Conservation (phyloP, 2,329 filamentous ascomycete species). For the Mycogone perniciosa region DNA sequence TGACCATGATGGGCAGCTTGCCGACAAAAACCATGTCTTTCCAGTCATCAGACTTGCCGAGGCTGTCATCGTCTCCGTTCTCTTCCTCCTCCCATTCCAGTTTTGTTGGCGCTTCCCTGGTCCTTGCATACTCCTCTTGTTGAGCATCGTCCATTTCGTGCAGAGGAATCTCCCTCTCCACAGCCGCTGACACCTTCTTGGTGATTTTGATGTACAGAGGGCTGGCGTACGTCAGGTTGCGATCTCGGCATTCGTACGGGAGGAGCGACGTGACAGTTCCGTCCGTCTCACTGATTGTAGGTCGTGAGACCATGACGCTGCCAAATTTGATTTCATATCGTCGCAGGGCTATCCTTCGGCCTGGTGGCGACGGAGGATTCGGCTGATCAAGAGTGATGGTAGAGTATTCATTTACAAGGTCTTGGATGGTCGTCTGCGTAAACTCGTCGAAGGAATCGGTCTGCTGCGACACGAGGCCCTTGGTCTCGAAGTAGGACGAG, state of each 20-base stretch:
- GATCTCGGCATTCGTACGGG: slow-evolving; percentile 90
- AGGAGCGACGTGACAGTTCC: slow-evolving; percentile 79
- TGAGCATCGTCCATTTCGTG: slow-evolving; percentile 64
- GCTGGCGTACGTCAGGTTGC: slow-evolving; percentile 91
- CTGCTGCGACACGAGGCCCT: slow-evolving; percentile 94
- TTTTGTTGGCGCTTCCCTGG: slow-evolving; percentile 51
- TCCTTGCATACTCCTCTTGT: slow-evolving; percentile 47
- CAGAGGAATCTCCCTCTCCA: slow-evolving; percentile 62
- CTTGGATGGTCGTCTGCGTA: slow-evolving; percentile 86
- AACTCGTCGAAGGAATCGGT: slow-evolving; percentile 98
- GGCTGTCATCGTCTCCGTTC: slow-evolving; percentile 42
- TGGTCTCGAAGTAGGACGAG: slow-evolving; percentile 91
- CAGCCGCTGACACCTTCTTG: slow-evolving; percentile 76
- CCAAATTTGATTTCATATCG: slow-evolving; percentile 95
- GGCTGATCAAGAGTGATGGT: slow-evolving; percentile 91
- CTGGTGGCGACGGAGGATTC: slow-evolving; percentile 67
- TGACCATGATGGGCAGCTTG: slow-evolving; percentile 95
- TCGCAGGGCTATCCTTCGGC: slow-evolving; percentile 75
- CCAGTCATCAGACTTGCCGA: slow-evolving; percentile 48
- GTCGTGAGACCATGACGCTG: slow-evolving; percentile 79
- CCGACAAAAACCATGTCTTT: slow-evolving; percentile 81
- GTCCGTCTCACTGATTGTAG: slow-evolving; percentile 88
- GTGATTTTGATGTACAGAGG: slow-evolving; percentile 85
- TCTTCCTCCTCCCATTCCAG: slow-evolving; percentile 58
- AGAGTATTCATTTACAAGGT: slow-evolving; percentile 87